Evolutionary conservation across 495 filamentous ascomycete species (phyloP).

Genomic region (Xylaria scruposa): DNA sequence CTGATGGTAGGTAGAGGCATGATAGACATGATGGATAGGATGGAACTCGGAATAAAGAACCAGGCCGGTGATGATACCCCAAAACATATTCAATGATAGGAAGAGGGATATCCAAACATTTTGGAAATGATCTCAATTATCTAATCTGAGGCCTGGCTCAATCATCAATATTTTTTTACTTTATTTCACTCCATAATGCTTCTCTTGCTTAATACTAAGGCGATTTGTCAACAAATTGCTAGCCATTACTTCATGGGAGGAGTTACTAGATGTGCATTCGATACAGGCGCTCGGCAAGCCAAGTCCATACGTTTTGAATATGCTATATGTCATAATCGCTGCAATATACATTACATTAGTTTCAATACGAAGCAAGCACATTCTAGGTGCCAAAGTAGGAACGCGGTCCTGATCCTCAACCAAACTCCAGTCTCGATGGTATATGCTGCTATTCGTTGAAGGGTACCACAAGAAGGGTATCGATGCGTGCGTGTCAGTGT

Average conservation of each 20-base stretch:
- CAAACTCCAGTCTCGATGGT: slow-evolving; percentile 1
- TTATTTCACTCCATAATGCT: slow-evolving; percentile 3
- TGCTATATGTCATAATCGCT: neutral
- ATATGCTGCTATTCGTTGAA: neutral
- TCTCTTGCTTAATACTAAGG: neutral
- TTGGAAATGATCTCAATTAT: slow-evolving; percentile 63
- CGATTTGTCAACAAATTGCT: neutral
- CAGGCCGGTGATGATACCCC: slow-evolving; percentile 62
- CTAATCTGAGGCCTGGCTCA: slow-evolving; percentile 59
- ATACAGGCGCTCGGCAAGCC: neutral
- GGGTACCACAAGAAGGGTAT: neutral
- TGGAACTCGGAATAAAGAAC: neutral
- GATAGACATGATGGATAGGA: neutral
- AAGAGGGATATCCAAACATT: slow-evolving; percentile 60
- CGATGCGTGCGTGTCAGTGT: neutral
- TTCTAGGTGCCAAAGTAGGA: neutral
- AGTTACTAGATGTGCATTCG: neutral
- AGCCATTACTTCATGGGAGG: neutral
- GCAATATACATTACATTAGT: slow-evolving; percentile 19
- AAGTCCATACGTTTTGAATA: neutral
- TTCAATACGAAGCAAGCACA: neutral
- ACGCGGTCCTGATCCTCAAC: neutral
- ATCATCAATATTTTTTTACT: neutral
- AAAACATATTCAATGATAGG: slow-evolving; percentile 60
- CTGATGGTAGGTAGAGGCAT: slow-evolving; percentile 1